A percentile compares a stretch with the other conserved stretches of the same genome.
Conservation (phyloP, 2,329 filamentous ascomycete species). For the Aureobasidium melanogenum region DNA sequence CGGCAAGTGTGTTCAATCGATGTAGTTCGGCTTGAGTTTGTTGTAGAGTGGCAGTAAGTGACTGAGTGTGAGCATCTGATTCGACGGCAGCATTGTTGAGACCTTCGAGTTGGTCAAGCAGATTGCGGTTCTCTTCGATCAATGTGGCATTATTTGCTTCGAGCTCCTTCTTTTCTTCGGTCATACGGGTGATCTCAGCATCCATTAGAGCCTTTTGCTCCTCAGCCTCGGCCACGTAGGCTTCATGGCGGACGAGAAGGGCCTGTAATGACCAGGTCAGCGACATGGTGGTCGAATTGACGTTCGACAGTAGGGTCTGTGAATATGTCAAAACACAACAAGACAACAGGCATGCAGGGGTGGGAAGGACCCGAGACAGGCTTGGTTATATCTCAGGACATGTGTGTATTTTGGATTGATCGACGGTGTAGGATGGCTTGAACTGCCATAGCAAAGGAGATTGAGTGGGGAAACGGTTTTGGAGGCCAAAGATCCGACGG, state of each 20-base stretch:
- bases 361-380: neutral
- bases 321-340: neutral
- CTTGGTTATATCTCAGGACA: constrained; percentile 13
- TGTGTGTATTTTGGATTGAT: constrained; percentile 14
- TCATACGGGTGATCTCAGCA: constrained; percentile 64
- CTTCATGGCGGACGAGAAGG: constrained; percentile 82
- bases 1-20: constrained; percentile 62
- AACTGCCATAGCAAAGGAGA: constrained; percentile 12
- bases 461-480: constrained; percentile 10
- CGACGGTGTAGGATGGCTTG: constrained; percentile 12
- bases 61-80: constrained; percentile 70
- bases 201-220: constrained; percentile 68
- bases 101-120: constrained; percentile 76
- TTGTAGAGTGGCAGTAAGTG: constrained; percentile 66
- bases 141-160: constrained; percentile 57
- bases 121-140: constrained; percentile 70
- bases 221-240: constrained; percentile 88
- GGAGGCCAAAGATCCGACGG: neutral
- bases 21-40: constrained; percentile 71
- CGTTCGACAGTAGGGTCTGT: neutral
- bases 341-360: neutral
- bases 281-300: constrained; percentile 34
- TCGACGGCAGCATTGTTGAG: constrained; percentile 72
- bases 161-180: constrained; percentile 67
- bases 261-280: constrained; percentile 76